These are phyloP conservation scores for Linnemannia hyalina DNA, from an alignment of 192 early-diverging fungal species.

Conservation along the genomic window DNA sequence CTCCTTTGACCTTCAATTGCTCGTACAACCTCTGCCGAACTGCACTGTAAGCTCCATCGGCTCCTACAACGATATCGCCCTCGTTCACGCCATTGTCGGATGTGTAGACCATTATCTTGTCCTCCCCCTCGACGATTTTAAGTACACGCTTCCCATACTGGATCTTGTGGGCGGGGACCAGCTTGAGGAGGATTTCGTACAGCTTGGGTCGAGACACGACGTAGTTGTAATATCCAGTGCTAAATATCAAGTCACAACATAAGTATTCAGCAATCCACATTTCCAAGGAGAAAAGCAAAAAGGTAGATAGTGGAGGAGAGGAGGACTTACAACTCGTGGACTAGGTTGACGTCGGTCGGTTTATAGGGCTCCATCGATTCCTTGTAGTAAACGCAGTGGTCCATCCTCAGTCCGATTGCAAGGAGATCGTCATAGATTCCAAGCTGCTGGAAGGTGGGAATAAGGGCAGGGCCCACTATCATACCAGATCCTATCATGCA, in stretches of 20 bases:
- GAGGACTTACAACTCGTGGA: neutral
- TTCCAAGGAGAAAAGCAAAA: neutral
- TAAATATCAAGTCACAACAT: neutral
- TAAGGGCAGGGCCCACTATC: neutral
- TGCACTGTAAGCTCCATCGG: conserved; percentile 38
- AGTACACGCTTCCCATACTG: conserved; percentile 32
- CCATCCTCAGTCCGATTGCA: neutral
- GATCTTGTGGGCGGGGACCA: conserved; percentile 14
- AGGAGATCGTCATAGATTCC: neutral
- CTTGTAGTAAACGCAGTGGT: neutral
- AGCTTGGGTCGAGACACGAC: conserved; percentile 16
- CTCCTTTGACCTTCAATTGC: neutral
- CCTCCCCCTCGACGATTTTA: conserved; percentile 8
- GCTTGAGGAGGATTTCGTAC: neutral
- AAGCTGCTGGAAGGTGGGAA: neutral
- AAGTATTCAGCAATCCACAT: too few species aligned
- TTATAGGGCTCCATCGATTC: neutral
- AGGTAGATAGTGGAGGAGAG: neutral
- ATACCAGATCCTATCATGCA: neutral
- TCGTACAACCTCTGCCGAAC: conserved; percentile 26
- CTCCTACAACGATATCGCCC: conserved; percentile 50
- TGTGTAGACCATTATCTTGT: conserved; percentile 26
- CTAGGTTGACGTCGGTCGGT: neutral
- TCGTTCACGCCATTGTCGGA: conserved; percentile 5
- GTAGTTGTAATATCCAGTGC: neutral